These are phyloP conservation scores for Chlorella ohadii DNA, from an alignment of 139 green algal species.

Conservation along the genomic window DNA sequence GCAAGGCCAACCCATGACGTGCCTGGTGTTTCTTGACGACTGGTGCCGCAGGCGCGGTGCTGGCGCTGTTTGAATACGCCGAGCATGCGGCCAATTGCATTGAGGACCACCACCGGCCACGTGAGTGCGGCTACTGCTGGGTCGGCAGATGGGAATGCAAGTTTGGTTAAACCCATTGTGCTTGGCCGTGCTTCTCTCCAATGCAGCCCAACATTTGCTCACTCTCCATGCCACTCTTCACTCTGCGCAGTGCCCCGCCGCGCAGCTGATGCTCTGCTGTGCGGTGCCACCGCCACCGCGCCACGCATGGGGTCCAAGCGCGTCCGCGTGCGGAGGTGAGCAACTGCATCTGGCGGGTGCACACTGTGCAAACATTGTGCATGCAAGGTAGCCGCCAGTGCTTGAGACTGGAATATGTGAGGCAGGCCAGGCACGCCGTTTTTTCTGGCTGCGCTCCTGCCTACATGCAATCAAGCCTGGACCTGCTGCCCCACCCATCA, in stretches of 20 bases:
- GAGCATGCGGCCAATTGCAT: conserved; percentile 51
- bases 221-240: too few relatives aligned
- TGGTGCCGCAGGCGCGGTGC: conserved; percentile 35
- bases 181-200: too few relatives aligned
- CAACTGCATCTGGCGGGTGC: too few relatives aligned
- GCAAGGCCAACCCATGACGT: too few relatives aligned
- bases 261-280: conserved; percentile 22
- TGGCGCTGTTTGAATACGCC: conserved; percentile 66
- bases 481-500: too few relatives aligned
- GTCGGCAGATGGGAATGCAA: too few relatives aligned
- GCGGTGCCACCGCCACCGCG: conserved; percentile 32
- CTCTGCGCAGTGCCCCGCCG: not conserved
- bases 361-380: too few relatives aligned
- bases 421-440: not conserved
- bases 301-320: conserved; percentile 7
- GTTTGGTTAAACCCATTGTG: too few relatives aligned
- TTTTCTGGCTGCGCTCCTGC: not conserved
- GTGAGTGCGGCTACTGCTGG: not conserved
- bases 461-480: too few relatives aligned
- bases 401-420: too few relatives aligned
- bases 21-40: not conserved
- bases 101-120: conserved; percentile 43
- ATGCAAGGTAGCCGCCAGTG: too few relatives aligned
- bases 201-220: too few relatives aligned
- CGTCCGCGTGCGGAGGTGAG: not conserved